Conservation (phyloP, 2,329 filamentous ascomycete species). For the Aureobasidium sp. region DNA sequence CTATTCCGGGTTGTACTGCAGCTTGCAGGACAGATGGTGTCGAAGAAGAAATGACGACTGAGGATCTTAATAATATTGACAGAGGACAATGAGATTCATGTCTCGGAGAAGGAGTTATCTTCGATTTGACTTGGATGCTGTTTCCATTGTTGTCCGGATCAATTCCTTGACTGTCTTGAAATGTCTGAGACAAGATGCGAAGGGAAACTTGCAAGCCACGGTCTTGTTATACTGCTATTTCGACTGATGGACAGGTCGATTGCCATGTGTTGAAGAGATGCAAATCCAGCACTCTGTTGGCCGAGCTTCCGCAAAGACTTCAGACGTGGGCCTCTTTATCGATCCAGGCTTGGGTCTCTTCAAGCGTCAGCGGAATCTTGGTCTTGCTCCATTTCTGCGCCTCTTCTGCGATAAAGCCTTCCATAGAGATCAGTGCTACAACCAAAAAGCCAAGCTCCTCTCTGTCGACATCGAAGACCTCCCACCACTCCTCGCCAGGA, state of each 20-base stretch:
- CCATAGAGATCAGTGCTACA: slow-evolving; percentile 73
- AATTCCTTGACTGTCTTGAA: not conserved
- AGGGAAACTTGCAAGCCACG: not conserved
- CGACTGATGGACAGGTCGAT: not conserved
- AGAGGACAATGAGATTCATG: not conserved
- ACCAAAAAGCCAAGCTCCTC: slow-evolving; percentile 93
- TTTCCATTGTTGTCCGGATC: not conserved
- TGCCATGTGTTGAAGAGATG: not conserved
- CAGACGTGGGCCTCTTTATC: slow-evolving; percentile 26
- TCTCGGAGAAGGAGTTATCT: not conserved
- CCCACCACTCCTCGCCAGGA: slow-evolving; percentile 89
- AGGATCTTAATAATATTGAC: not conserved
- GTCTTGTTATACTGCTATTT: not conserved
- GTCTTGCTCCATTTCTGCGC: slow-evolving; percentile 41
- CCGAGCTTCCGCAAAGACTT: not conserved
- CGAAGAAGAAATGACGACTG: not conserved
- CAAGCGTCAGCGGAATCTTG: slow-evolving; percentile 54
- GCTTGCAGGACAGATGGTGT: not conserved
- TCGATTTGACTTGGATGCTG: not conserved
- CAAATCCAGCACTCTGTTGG: too few relatives aligned
- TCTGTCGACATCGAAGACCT: slow-evolving; percentile 91
- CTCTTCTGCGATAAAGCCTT: slow-evolving; percentile 59
- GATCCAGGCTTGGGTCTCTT: slow-evolving; percentile 54
- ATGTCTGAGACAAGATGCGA: not conserved
- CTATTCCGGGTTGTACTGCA: not conserved